Evolutionary conservation across 495 filamentous ascomycete genomes (phyloP).

Genomic region (Lepraria neglecta): DNA sequence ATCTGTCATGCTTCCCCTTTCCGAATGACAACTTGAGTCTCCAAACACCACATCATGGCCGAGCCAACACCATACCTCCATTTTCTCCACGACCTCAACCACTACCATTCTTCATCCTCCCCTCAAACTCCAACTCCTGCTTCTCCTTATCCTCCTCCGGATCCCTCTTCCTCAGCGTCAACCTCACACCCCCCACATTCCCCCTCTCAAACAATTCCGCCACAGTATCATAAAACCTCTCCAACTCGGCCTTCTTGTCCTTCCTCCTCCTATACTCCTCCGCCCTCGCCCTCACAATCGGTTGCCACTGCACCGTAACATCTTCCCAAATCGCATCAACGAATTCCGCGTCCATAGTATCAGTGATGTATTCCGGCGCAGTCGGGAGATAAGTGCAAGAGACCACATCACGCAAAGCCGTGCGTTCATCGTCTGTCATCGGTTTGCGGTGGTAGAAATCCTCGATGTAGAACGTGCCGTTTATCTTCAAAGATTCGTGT

Average conservation of each 20-base stretch:
- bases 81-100: background rate
- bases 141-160: background rate
- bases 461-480: slow-evolving; percentile 6
- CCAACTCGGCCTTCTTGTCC: background rate
- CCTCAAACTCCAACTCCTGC: too few species aligned
- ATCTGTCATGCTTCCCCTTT: too few species aligned
- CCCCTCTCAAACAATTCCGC: slow-evolving; percentile 7
- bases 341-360: background rate
- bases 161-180: slow-evolving; percentile 1
- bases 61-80: too few species aligned
- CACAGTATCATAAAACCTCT: slow-evolving; percentile 10
- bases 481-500: background rate
- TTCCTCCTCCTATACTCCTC: background rate
- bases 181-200: slow-evolving; percentile 6
- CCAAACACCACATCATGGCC: too few species aligned
- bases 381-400: slow-evolving; percentile 12
- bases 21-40: too few species aligned
- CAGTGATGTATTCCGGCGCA: background rate
- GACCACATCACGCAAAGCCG: background rate
- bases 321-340: slow-evolving; percentile 6
- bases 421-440: background rate
- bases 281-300: background rate
- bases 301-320: slow-evolving; percentile 1
- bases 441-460: slow-evolving; percentile 7
- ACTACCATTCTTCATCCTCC: background rate